Percentiles rank a stretch among this genome's conserved stretches.
These are phyloP conservation scores for Lathyrus sativus DNA, from an alignment of 306 rosid genomes.

Conservation along the genomic window DNA sequence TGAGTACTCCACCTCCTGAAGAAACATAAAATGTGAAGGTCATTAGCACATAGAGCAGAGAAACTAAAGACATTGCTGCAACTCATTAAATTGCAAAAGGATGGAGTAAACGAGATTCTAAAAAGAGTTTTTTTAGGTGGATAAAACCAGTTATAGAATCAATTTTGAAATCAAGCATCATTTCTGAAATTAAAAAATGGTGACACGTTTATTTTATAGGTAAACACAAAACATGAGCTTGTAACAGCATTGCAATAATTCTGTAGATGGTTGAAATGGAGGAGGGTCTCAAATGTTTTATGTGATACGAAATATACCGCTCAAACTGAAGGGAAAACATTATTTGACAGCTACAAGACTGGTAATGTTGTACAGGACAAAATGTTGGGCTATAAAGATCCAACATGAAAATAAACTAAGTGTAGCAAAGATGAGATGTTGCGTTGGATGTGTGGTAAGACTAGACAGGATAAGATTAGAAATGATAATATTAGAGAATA, in stretches of 20 bases:
- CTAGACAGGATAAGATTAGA: too few relatives aligned
- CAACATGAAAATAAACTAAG: too few relatives aligned
- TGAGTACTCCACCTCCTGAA: slow-evolving; percentile 55
- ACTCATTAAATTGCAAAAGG: background rate
- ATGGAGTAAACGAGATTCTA: background rate
- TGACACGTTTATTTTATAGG: background rate
- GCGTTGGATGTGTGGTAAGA: too few relatives aligned
- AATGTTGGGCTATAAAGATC: too few relatives aligned
- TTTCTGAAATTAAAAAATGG: slow-evolving; percentile 1
- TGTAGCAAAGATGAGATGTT: too few relatives aligned
- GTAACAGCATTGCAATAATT: background rate
- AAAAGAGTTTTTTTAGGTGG: background rate
- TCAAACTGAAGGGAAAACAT: too few relatives aligned
- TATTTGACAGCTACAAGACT: too few relatives aligned
- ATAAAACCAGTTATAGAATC: background rate
- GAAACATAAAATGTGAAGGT: slow-evolving; percentile 9
- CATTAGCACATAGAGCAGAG: slow-evolving; percentile 9
- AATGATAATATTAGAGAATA: too few relatives aligned
- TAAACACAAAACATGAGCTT: background rate
- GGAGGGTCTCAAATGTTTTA: too few relatives aligned
- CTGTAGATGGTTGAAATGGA: too few relatives aligned
- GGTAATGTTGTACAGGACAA: too few relatives aligned
- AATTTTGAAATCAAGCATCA: background rate
- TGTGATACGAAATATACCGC: too few relatives aligned
- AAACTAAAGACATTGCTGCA: background rate